Percentiles rank a stretch among this genome's conserved stretches.
Conservation (phyloP, 2,329 filamentous ascomycete species). For the Sarocladium strictum region DNA sequence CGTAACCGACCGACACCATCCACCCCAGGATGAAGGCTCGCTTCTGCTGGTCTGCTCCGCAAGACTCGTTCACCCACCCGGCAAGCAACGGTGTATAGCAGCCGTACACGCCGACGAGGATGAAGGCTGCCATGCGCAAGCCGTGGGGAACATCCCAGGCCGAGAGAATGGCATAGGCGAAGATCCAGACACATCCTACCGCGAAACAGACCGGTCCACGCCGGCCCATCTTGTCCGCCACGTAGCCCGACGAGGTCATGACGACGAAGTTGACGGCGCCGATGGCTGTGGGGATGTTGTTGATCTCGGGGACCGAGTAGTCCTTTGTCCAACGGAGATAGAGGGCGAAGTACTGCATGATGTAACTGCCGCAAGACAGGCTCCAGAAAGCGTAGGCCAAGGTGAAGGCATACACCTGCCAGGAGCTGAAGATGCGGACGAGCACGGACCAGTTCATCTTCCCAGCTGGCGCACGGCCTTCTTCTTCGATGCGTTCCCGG, state of each 20-base stretch:
- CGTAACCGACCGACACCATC: slow-evolving; percentile 30
- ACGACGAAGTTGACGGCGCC: slow-evolving; percentile 37
- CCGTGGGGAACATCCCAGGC: slow-evolving; percentile 30
- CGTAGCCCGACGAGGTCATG: slow-evolving; percentile 29
- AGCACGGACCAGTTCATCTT: slow-evolving; percentile 32
- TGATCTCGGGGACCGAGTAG: slow-evolving; percentile 33
- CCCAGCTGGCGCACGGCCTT: slow-evolving; percentile 30
- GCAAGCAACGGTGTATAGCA: slow-evolving; percentile 35
- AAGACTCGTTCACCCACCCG: slow-evolving; percentile 34
- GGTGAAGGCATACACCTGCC: slow-evolving; percentile 39
- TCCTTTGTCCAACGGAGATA: slow-evolving; percentile 29
- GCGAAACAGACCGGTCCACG: slow-evolving; percentile 30
- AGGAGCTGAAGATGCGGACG: slow-evolving; percentile 31
- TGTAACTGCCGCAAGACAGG: slow-evolving; percentile 30
- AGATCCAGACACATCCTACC: slow-evolving; percentile 27
- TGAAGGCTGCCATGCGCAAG: slow-evolving; percentile 32
- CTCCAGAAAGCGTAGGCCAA: slow-evolving; percentile 33
- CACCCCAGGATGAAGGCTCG: slow-evolving; percentile 33
- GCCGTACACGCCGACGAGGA: slow-evolving; percentile 33
- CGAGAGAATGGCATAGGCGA: slow-evolving; percentile 29
- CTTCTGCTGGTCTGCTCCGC: slow-evolving; percentile 36
- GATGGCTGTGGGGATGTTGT: slow-evolving; percentile 38
- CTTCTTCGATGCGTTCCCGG: slow-evolving; percentile 60
- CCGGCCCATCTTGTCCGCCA: slow-evolving; percentile 29
- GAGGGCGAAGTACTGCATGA: slow-evolving; percentile 34